phyloP scores from a whole-genome alignment of 257 asterid genomes.

The Mentha longifolia region DNA sequence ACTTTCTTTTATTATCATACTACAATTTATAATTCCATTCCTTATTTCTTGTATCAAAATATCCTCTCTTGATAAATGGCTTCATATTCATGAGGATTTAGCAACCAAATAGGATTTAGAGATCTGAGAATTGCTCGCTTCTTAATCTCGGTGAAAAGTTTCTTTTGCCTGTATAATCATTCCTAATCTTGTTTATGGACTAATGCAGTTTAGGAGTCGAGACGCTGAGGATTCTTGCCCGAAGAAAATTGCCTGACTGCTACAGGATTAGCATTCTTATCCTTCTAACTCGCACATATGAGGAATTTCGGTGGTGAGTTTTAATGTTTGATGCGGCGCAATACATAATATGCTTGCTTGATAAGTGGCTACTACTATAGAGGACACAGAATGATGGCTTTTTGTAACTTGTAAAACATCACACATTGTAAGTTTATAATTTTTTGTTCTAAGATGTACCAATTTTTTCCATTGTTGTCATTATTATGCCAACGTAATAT shows the following conservation, averaged over 20 bases:
- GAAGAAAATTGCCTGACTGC: slow-evolving; percentile 4
- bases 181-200: not conserved
- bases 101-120: not conserved
- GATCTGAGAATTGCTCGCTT: too few relatives aligned
- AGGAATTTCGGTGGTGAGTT: slow-evolving; percentile 10
- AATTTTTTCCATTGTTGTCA: not conserved
- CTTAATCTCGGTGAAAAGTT: not conserved
- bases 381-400: slow-evolving; percentile 17
- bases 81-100: not conserved
- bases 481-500: not conserved
- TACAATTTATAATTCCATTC: not conserved
- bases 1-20: not conserved
- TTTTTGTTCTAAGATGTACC: slow-evolving; percentile 15
- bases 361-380: slow-evolving; percentile 30
- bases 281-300: slow-evolving; percentile 20
- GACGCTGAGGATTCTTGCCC: slow-evolving; percentile 19
- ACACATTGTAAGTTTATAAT: slow-evolving; percentile 22
- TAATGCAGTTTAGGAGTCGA: slow-evolving; percentile 34
- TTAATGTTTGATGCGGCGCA: not conserved
- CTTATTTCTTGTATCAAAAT: not conserved
- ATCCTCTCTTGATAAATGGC: not conserved
- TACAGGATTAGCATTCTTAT: not conserved
- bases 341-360: slow-evolving; percentile 26
- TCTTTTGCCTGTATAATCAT: not conserved
- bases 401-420: slow-evolving; percentile 18